phyloP scores from a whole-genome alignment of 2,329 filamentous ascomycete genomes.

The Chrysoporthe cubensis region DNA sequence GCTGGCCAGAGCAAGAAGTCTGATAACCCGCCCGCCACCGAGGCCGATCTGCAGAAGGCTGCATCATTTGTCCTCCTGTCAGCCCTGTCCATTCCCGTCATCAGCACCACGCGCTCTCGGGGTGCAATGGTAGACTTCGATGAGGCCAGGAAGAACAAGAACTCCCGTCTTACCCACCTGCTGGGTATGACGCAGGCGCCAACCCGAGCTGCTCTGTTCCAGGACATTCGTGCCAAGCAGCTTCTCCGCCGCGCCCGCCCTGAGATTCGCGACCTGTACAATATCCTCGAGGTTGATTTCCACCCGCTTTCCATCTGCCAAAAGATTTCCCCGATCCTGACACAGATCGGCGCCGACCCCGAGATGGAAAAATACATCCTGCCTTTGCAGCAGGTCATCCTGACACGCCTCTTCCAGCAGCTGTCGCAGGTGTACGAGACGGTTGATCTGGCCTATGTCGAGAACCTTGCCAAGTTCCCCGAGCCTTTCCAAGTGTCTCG shows the following conservation, averaged over 20 bases:
- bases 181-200: slow-evolving; percentile 91
- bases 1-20: slow-evolving; percentile 88
- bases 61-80: slow-evolving; percentile 95
- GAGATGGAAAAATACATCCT: slow-evolving; percentile 98
- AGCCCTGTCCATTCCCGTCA: slow-evolving; percentile 96
- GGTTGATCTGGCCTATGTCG: slow-evolving; percentile 90
- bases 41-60: slow-evolving; percentile 89
- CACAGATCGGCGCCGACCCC: slow-evolving; percentile 88
- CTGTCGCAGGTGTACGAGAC: slow-evolving; percentile 98
- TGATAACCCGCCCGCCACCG: slow-evolving; percentile 88
- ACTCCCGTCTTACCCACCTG: slow-evolving; percentile 92
- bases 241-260: slow-evolving; percentile 89
- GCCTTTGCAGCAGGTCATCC: slow-evolving; percentile 96
- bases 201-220: slow-evolving; percentile 88
- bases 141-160: slow-evolving; percentile 98
- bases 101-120: slow-evolving; percentile 95
- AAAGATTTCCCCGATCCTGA: slow-evolving; percentile 95
- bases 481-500: slow-evolving; percentile 93
- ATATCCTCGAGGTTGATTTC: slow-evolving; percentile 98
- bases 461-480: slow-evolving; percentile 92
- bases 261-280: slow-evolving; percentile 96
- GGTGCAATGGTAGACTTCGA: slow-evolving; percentile 97
- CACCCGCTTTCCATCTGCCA: slow-evolving; percentile 98
- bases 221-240: slow-evolving; percentile 92
- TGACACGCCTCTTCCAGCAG: slow-evolving; percentile 98